phyloP scores from a whole-genome alignment of 2,329 filamentous ascomycete genomes.

The Exophiala aquamarina region DNA sequence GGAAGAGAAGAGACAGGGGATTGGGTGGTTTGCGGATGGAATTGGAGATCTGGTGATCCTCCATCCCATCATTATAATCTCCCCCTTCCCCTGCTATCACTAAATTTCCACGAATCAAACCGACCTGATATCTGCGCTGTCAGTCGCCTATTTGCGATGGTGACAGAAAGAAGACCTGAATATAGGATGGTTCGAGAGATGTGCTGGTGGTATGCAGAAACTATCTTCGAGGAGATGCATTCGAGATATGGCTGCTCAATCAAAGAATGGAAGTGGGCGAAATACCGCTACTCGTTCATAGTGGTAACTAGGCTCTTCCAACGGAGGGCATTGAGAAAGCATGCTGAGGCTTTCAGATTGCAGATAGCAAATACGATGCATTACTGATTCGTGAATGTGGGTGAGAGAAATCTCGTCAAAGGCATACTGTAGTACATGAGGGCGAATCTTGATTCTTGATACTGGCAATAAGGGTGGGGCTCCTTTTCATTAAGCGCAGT shows the following conservation, averaged over 20 bases:
- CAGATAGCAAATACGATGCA: constrained; percentile 17
- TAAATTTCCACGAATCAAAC: constrained; percentile 14
- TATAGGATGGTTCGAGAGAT: constrained; percentile 23
- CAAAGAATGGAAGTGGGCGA: constrained; percentile 25
- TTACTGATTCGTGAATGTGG: not conserved
- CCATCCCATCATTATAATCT: constrained; percentile 22
- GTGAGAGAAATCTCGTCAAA: too few relatives aligned
- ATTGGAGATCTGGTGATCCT: constrained; percentile 16
- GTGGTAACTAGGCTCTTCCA: constrained; percentile 20
- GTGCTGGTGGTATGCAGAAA: constrained; percentile 28
- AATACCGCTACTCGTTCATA: constrained; percentile 25
- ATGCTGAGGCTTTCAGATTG: constrained; percentile 20
- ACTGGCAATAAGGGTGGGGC: too few relatives aligned
- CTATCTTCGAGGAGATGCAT: constrained; percentile 15
- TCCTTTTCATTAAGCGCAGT: too few relatives aligned
- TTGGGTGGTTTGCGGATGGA: constrained; percentile 20
- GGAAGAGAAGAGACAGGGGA: constrained; percentile 24
- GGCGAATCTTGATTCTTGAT: too few relatives aligned
- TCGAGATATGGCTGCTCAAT: constrained; percentile 14
- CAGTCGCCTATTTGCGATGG: constrained; percentile 14
- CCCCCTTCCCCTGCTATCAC: constrained; percentile 22
- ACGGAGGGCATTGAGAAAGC: constrained; percentile 11
- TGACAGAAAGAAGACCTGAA: constrained; percentile 9
- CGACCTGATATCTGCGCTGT: constrained; percentile 12
- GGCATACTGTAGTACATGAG: too few relatives aligned